Percentiles rank a stretch among this genome's conserved stretches.
phyloP scores from a whole-genome alignment of 768 basidiomycete species.

The Chalciporus piperatus region DNA sequence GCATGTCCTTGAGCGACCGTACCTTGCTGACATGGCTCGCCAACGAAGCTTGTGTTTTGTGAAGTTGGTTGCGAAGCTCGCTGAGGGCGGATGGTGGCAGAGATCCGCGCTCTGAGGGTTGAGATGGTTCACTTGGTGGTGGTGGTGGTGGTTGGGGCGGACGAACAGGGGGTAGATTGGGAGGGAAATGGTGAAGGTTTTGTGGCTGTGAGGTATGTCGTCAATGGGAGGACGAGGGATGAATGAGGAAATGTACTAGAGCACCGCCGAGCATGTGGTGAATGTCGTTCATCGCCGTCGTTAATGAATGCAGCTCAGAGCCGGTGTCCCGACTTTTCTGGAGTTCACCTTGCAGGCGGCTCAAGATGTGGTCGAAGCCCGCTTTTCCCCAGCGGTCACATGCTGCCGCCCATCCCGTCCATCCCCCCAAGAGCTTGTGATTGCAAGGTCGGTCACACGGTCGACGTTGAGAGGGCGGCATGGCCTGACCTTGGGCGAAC shows the following conservation, averaged over 20 bases:
- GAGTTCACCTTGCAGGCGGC: slow-evolving; percentile 87
- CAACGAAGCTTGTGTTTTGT: slow-evolving; percentile 78
- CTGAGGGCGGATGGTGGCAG: slow-evolving; percentile 34
- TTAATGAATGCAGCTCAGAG: slow-evolving; percentile 75
- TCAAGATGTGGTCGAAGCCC: slow-evolving; percentile 93
- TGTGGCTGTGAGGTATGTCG: slow-evolving; percentile 44
- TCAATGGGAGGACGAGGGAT: background rate
- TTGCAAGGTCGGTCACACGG: slow-evolving; percentile 53
- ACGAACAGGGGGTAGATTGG: slow-evolving; percentile 64
- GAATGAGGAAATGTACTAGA: slow-evolving; percentile 47
- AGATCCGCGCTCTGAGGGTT: slow-evolving; percentile 26
- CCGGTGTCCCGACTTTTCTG: slow-evolving; percentile 94
- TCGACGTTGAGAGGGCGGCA: slow-evolving; percentile 47
- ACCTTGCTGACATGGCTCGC: slow-evolving; percentile 80
- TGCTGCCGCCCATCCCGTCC: slow-evolving; percentile 74
- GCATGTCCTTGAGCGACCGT: slow-evolving; percentile 73
- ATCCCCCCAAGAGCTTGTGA: slow-evolving; percentile 64
- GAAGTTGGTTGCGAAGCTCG: slow-evolving; percentile 79
- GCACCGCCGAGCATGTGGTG: slow-evolving; percentile 87
- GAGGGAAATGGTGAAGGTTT: slow-evolving; percentile 61
- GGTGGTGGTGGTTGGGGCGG: slow-evolving; percentile 33
- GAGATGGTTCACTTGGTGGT: slow-evolving; percentile 24
- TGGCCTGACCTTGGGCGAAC: slow-evolving; percentile 37
- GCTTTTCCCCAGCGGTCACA: slow-evolving; percentile 74
- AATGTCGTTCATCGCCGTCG: slow-evolving; percentile 82